Conservation (phyloP, 2,329 filamentous ascomycete species). For the Exophiala sideris region DNA sequence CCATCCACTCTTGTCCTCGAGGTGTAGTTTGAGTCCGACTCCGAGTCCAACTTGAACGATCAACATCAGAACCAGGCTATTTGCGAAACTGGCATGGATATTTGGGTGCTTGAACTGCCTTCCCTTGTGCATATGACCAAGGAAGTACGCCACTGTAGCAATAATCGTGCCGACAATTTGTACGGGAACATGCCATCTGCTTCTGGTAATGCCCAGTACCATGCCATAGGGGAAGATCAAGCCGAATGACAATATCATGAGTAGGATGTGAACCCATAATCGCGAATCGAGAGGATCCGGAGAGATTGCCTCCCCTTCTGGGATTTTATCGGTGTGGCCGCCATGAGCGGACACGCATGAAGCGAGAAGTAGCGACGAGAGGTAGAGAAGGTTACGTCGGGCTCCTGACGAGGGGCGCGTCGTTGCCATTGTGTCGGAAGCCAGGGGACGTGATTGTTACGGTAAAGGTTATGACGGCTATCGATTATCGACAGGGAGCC, state of each 20-base stretch:
- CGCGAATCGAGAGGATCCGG: conserved; percentile 74
- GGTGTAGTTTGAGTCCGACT: conserved; percentile 82
- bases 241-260: conserved; percentile 84
- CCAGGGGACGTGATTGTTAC: neutral
- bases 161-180: conserved; percentile 73
- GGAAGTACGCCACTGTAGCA: conserved; percentile 79
- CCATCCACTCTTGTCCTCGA: conserved; percentile 68
- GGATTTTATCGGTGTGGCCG: conserved; percentile 57
- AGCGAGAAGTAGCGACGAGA: conserved; percentile 30
- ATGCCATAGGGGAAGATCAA: conserved; percentile 91
- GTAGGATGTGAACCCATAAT: conserved; percentile 89
- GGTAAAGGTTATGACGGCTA: no score
- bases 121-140: conserved; percentile 87
- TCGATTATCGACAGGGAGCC: no score
- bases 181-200: conserved; percentile 88
- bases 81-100: conserved; percentile 77
- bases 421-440: conserved; percentile 10
- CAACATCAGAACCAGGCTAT: conserved; percentile 74
- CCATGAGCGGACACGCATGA: conserved; percentile 46
- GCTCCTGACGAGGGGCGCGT: conserved; percentile 5
- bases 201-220: conserved; percentile 88
- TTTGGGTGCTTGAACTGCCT: conserved; percentile 74
- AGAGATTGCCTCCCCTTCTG: conserved; percentile 67
- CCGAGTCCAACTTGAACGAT: conserved; percentile 74
- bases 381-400: conserved; percentile 3